Conservation (phyloP, 331 rosid species). For the Quercus phellos region DNA sequence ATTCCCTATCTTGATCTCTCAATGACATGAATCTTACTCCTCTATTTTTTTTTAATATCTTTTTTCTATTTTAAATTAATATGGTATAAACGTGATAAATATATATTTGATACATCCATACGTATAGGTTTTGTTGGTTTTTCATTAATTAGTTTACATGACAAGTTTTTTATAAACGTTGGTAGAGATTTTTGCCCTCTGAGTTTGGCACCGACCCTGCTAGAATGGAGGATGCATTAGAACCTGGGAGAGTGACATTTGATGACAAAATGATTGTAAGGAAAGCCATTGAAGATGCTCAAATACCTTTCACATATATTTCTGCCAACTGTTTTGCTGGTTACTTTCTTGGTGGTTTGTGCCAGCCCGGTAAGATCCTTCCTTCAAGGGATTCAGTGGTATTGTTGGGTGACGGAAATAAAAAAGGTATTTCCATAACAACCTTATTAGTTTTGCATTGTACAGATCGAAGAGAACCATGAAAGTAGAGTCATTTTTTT, state of each 20-base stretch:
- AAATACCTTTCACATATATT: conserved; percentile 60
- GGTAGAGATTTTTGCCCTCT: conserved; percentile 67
- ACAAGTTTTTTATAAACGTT: not conserved
- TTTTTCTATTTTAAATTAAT: too few species aligned
- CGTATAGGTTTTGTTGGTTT: too few species aligned
- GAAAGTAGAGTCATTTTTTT: not conserved
- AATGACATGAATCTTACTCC: too few species aligned
- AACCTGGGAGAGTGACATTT: conserved; percentile 67
- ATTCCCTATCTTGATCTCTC: too few species aligned
- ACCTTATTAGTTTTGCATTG: not conserved
- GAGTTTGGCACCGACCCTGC: conserved; percentile 73
- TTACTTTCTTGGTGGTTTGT: conserved; percentile 61
- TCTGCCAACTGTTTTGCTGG: conserved; percentile 70
- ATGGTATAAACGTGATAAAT: too few species aligned
- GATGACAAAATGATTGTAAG: conserved; percentile 75
- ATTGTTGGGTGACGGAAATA: conserved; percentile 61
- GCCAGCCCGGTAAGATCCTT: conserved; percentile 50
- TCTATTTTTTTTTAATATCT: too few species aligned
- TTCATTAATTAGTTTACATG: not conserved
- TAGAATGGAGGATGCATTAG: conserved; percentile 59
- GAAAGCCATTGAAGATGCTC: conserved; percentile 58
- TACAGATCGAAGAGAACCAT: not conserved
- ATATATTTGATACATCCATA: too few species aligned
- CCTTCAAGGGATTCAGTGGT: conserved; percentile 52
- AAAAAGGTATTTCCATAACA: conserved; percentile 38